phyloP scores from a whole-genome alignment of 2,329 filamentous ascomycete genomes.

The Trichoderma atroviride region DNA sequence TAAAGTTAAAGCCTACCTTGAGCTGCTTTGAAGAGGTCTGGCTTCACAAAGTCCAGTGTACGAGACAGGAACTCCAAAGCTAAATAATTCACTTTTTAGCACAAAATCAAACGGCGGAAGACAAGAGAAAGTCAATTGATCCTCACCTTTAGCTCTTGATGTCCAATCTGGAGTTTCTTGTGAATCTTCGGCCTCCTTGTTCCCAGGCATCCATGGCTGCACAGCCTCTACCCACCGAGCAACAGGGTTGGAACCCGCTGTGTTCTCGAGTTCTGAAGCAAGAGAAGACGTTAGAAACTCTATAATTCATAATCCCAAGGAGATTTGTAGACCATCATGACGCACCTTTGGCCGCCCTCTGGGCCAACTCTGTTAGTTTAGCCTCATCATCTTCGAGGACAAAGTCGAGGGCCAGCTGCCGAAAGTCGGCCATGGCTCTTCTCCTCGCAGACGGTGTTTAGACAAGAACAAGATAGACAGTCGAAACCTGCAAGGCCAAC shows the following conservation, averaged over 20 bases:
- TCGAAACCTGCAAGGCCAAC: neutral
- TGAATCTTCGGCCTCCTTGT: slow-evolving; percentile 45
- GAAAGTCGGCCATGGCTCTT: slow-evolving; percentile 51
- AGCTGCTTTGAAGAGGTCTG: slow-evolving; percentile 50
- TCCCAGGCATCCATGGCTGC: slow-evolving; percentile 56
- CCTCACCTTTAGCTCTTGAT: slow-evolving; percentile 53
- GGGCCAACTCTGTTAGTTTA: slow-evolving; percentile 45
- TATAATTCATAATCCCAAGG: neutral
- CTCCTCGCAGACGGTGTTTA: neutral
- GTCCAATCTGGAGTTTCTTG: slow-evolving; percentile 55
- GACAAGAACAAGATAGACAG: neutral
- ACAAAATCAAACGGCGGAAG: no score
- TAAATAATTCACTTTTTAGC: slow-evolving; percentile 31
- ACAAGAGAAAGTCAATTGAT: neutral
- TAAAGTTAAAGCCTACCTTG: slow-evolving; percentile 45
- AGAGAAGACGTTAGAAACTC: neutral
- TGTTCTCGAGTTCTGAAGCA: slow-evolving; percentile 47
- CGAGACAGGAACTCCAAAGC: slow-evolving; percentile 60
- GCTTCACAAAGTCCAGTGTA: slow-evolving; percentile 54
- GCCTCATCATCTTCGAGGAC: slow-evolving; percentile 55
- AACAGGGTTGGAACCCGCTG: slow-evolving; percentile 49
- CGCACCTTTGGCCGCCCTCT: slow-evolving; percentile 50
- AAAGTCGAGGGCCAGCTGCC: slow-evolving; percentile 57
- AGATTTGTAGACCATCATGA: neutral
- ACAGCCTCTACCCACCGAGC: slow-evolving; percentile 60